phyloP scores from a whole-genome alignment of 83 land plant species.

The Thuja plicata region DNA sequence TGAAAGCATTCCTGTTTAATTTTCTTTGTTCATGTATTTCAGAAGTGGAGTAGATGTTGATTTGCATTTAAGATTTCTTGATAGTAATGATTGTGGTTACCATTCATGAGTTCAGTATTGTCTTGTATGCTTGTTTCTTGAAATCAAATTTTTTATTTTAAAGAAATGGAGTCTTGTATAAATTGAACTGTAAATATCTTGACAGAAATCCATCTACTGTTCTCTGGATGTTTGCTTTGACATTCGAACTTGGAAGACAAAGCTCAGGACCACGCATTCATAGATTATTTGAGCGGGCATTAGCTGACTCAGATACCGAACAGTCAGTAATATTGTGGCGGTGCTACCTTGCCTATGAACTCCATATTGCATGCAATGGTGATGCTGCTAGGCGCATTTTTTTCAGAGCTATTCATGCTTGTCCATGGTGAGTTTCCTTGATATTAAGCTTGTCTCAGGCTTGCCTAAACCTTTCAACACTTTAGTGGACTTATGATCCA shows the following conservation, averaged over 20 bases:
- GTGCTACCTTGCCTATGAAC: conserved; percentile 77
- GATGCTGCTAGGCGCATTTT: conserved; percentile 80
- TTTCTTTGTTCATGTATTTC: not conserved
- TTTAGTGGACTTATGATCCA: not conserved
- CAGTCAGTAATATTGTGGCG: conserved; percentile 93
- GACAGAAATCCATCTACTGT: conserved; percentile 80
- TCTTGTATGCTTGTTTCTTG: conserved; percentile 1
- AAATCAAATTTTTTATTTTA: not conserved
- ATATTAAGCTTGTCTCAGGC: not conserved
- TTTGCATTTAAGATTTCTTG: not conserved
- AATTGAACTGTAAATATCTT: not conserved
- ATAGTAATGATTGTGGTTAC: not conserved
- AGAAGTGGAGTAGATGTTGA: not conserved
- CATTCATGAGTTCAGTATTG: not conserved
- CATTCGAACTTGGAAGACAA: conserved; percentile 56
- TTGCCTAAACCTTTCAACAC: not conserved
- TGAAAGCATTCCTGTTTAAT: not conserved
- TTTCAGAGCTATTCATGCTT: conserved; percentile 97
- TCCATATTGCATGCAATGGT: conserved; percentile 37
- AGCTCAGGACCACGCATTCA: conserved; percentile 78
- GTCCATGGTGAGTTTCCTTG: conserved; percentile 79
- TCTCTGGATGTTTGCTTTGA: conserved; percentile 74
- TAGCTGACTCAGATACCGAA: conserved; percentile 56
- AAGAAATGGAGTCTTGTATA: not conserved
- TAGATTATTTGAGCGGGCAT: conserved; percentile 82